A percentile compares a stretch with the other conserved stretches of the same genome.
Conservation (phyloP, 1,284 basidiomycete species). For the Ganoderma meredithae region DNA sequence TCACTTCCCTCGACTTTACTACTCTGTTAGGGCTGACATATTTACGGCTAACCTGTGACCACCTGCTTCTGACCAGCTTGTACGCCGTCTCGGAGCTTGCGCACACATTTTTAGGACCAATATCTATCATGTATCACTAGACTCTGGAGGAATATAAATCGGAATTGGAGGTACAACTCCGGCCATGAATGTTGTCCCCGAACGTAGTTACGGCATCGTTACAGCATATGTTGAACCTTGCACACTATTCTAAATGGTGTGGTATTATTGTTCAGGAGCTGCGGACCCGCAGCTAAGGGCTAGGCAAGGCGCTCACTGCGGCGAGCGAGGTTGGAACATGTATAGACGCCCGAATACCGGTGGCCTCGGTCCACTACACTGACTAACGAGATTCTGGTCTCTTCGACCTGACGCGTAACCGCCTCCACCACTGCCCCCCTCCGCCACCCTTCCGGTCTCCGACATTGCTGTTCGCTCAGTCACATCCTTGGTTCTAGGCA, state of each 20-base stretch:
- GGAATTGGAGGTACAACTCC: too few species aligned
- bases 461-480: conserved; percentile 4
- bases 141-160: too few species aligned
- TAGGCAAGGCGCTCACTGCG: too few species aligned
- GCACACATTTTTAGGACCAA: not conserved
- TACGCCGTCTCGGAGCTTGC: not conserved
- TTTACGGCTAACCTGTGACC: conserved; percentile 22
- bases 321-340: not conserved
- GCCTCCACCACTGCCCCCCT: conserved; percentile 2
- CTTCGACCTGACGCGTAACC: not conserved
- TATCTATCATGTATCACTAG: too few species aligned
- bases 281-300: too few species aligned
- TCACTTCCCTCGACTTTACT: conserved; percentile 57
- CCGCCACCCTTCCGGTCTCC: not conserved
- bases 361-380: not conserved
- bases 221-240: too few species aligned
- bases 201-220: too few species aligned
- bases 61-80: not conserved
- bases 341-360: not conserved
- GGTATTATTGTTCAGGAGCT: too few species aligned
- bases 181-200: too few species aligned
- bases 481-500: conserved; percentile 4
- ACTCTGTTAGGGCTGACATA: conserved; percentile 26
- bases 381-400: not conserved
- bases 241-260: too few species aligned